Evolutionary conservation across 176 grass and related monocot genomes (phyloP).

Genomic region (Musa itinerans): DNA sequence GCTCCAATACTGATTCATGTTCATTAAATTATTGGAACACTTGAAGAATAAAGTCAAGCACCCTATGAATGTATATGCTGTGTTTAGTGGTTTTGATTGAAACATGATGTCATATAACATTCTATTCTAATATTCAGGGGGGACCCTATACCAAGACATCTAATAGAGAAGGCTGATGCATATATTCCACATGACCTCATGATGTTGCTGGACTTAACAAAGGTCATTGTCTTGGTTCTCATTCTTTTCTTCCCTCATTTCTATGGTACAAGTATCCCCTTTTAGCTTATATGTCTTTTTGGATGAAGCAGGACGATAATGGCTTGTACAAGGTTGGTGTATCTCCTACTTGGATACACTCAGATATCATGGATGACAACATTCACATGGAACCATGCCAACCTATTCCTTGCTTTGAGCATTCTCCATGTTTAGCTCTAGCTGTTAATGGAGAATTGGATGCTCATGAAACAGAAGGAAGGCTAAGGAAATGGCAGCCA

Average conservation of each 20-base stretch:
- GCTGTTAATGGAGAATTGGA: conserved; percentile 24
- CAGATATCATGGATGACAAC: conserved; percentile 98
- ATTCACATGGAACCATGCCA: conserved; percentile 45
- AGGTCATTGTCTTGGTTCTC: conserved; percentile 40
- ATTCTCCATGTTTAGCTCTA: conserved; percentile 19
- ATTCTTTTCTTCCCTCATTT: conserved; percentile 7
- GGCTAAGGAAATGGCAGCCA: conserved; percentile 39
- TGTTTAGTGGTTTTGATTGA: not conserved
- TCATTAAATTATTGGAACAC: too few species aligned
- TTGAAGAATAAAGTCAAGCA: too few species aligned
- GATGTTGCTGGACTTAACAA: conserved; percentile 48
- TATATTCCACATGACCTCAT: conserved; percentile 58
- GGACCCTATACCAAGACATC: conserved; percentile 47
- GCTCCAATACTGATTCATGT: too few species aligned
- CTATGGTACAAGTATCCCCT: not conserved
- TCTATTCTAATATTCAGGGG: conserved; percentile 42
- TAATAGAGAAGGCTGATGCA: conserved; percentile 73
- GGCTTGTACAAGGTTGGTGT: conserved; percentile 25
- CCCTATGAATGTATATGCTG: too few species aligned
- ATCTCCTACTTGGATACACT: conserved; percentile 86
- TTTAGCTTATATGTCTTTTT: conserved; percentile 27
- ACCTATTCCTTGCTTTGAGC: conserved; percentile 15
- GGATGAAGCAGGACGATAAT: conserved; percentile 42
- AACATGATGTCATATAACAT: not conserved
- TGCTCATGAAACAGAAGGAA: conserved; percentile 15